These are phyloP conservation scores for Neoboletus magnificus DNA, from an alignment of 768 basidiomycete species.

Conservation along the genomic window DNA sequence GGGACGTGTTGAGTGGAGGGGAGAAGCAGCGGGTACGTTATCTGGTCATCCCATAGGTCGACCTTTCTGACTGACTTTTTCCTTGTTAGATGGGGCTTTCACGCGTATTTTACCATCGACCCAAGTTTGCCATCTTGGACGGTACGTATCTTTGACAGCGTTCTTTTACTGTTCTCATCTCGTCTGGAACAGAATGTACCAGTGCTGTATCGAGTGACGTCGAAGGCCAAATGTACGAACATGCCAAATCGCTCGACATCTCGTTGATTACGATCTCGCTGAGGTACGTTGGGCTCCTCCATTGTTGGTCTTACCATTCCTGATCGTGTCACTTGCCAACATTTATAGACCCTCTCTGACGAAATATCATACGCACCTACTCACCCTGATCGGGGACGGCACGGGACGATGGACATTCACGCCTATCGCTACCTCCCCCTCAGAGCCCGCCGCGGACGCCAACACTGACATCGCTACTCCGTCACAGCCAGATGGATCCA, in stretches of 20 bases:
- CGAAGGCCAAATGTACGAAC: slow-evolving; percentile 94
- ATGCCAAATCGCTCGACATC: slow-evolving; percentile 83
- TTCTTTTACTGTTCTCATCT: not conserved
- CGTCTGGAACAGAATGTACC: slow-evolving; percentile 67
- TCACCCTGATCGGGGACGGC: slow-evolving; percentile 73
- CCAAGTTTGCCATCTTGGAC: slow-evolving; percentile 81
- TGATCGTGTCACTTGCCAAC: not conserved
- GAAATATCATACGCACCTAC: slow-evolving; percentile 85
- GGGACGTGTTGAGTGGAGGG: slow-evolving; percentile 92
- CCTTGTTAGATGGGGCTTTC: slow-evolving; percentile 77
- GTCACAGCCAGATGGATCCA: not conserved
- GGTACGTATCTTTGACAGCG: slow-evolving; percentile 46
- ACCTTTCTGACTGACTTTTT: slow-evolving; percentile 2
- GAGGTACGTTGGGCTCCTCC: slow-evolving; percentile 44
- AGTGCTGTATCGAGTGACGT: slow-evolving; percentile 95
- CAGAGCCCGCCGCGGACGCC: not conserved
- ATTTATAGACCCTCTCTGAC: slow-evolving; percentile 65
- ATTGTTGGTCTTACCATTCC: not conserved
- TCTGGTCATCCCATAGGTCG: not conserved
- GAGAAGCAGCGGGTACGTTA: slow-evolving; percentile 82
- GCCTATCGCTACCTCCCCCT: slow-evolving; percentile 37
- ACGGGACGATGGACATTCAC: slow-evolving; percentile 69
- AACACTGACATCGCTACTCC: not conserved
- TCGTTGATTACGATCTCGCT: slow-evolving; percentile 92
- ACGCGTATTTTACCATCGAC: slow-evolving; percentile 85